phyloP scores from a whole-genome alignment of 2,329 filamentous ascomycete species.

The Neonectria ditissima region DNA sequence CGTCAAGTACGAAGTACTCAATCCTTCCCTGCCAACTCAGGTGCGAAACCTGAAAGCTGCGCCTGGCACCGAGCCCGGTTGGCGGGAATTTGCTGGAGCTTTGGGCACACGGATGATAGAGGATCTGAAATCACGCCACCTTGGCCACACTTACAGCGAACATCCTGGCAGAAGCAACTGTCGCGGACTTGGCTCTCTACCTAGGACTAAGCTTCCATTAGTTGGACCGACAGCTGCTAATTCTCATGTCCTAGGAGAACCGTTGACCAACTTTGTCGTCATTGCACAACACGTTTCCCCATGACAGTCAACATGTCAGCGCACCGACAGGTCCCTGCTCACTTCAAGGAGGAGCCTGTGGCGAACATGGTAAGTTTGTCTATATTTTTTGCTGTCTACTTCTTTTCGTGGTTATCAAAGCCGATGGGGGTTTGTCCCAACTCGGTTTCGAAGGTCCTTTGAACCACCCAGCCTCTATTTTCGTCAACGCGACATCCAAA shows the following conservation, averaged over 20 bases:
- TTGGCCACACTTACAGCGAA: slow-evolving; percentile 33
- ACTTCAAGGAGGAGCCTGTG: slow-evolving; percentile 48
- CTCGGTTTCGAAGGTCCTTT: slow-evolving; percentile 1
- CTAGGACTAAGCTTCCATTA: slow-evolving; percentile 26
- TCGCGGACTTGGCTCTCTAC: slow-evolving; percentile 29
- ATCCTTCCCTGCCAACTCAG: slow-evolving; percentile 34
- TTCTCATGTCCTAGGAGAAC: slow-evolving; percentile 27
- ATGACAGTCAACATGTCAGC: slow-evolving; percentile 48
- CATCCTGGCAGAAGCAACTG: slow-evolving; percentile 37
- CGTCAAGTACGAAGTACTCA: slow-evolving; percentile 21
- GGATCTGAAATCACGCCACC: slow-evolving; percentile 43
- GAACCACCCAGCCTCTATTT: slow-evolving; percentile 20
- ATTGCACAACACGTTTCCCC: slow-evolving; percentile 25
- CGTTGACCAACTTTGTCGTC: slow-evolving; percentile 25
- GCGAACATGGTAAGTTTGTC: slow-evolving; percentile 45
- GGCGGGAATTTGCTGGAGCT: slow-evolving; percentile 38
- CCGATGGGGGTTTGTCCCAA: not conserved
- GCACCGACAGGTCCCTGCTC: slow-evolving; percentile 44
- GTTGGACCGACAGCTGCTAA: slow-evolving; percentile 36
- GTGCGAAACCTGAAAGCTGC: slow-evolving; percentile 33
- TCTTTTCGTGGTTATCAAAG: not conserved
- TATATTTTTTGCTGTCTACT: slow-evolving; percentile 17
- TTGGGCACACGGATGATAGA: slow-evolving; percentile 32
- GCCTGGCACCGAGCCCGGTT: slow-evolving; percentile 35
- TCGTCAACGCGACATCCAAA: slow-evolving; percentile 15